A percentile compares a stretch with the other conserved stretches of the same genome.
Evolutionary conservation across 2,329 filamentous ascomycete species (phyloP).

Genomic region (Cladosporium sp.): DNA sequence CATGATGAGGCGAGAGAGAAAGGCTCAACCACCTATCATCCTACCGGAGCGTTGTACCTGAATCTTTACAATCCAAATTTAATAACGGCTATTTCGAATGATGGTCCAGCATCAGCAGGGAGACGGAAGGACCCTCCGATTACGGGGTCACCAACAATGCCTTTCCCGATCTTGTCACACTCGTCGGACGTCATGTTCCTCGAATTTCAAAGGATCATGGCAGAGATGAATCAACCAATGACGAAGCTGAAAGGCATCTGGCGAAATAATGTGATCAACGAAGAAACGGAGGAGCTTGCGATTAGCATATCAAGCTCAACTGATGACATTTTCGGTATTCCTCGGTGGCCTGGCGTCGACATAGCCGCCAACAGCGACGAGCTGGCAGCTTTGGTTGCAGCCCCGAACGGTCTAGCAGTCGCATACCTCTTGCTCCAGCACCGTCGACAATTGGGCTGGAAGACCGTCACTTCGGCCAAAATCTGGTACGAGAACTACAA

Average conservation of each 20-base stretch:
- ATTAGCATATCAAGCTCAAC: background rate
- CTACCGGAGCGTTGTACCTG: background rate
- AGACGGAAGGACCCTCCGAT: background rate
- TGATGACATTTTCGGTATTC: background rate
- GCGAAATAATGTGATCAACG: background rate
- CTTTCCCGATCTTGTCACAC: slow-evolving; percentile 6
- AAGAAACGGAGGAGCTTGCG: background rate
- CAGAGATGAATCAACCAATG: slow-evolving; percentile 1
- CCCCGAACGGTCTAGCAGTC: slow-evolving; percentile 12
- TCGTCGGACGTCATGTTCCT: slow-evolving; percentile 16
- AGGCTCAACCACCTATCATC: background rate
- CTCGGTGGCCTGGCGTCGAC: background rate
- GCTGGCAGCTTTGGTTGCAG: slow-evolving; percentile 12
- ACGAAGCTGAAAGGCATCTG: background rate
- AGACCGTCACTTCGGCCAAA: slow-evolving; percentile 3
- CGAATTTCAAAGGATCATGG: slow-evolving; percentile 11
- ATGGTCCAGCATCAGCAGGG: background rate
- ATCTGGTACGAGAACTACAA: background rate
- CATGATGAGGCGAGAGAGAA: background rate
- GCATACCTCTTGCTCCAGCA: slow-evolving; percentile 15
- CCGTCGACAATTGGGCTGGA: slow-evolving; percentile 13
- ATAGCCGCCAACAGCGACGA: slow-evolving; percentile 5
- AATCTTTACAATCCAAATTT: slow-evolving; percentile 1
- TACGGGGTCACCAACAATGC: background rate
- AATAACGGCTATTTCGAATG: slow-evolving; percentile 1